Evolutionary conservation across 2,329 filamentous ascomycete genomes (phyloP).

Genomic region (Hawksworthiomyces lignivorus): DNA sequence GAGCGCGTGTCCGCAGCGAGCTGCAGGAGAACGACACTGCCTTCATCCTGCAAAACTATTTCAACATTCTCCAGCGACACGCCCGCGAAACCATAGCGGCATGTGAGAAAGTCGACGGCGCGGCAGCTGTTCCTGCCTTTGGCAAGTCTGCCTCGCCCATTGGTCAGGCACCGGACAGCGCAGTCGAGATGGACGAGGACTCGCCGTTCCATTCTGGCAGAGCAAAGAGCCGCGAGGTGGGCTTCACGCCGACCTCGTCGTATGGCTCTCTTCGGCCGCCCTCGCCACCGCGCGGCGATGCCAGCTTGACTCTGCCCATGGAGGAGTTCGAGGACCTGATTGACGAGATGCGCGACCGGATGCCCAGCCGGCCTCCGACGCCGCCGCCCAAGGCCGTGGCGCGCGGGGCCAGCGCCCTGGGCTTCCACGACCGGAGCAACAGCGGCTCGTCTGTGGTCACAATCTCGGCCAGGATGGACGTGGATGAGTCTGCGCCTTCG

Average conservation of each 20-base stretch:
- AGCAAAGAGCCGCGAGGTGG: neutral
- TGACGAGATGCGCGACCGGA: conserved; percentile 20
- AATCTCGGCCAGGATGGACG: neutral
- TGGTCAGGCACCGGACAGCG: conserved; percentile 32
- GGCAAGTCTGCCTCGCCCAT: conserved; percentile 20
- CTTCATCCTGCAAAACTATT: conserved; percentile 58
- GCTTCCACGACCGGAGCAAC: neutral
- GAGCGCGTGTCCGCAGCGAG: conserved; percentile 24
- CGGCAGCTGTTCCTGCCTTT: neutral
- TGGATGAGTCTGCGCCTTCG: no score
- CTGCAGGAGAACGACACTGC: conserved; percentile 62
- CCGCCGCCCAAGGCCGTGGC: conserved; percentile 20
- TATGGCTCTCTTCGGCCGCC: conserved; percentile 10
- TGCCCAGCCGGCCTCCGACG: conserved; percentile 20
- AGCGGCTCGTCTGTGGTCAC: neutral
- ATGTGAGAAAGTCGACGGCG: no score
- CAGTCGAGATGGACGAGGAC: conserved; percentile 29
- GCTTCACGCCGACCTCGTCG: no score
- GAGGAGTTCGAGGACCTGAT: conserved; percentile 24
- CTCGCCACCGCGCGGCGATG: conserved; percentile 3
- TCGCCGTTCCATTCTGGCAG: conserved; percentile 3
- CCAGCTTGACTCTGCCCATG: conserved; percentile 16
- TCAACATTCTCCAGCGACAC: conserved; percentile 64
- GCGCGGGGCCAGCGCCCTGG: conserved; percentile 1
- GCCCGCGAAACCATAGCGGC: conserved; percentile 20